Conservation (phyloP, 495 filamentous ascomycete genomes). For the Annulohypoxylon stygium region DNA sequence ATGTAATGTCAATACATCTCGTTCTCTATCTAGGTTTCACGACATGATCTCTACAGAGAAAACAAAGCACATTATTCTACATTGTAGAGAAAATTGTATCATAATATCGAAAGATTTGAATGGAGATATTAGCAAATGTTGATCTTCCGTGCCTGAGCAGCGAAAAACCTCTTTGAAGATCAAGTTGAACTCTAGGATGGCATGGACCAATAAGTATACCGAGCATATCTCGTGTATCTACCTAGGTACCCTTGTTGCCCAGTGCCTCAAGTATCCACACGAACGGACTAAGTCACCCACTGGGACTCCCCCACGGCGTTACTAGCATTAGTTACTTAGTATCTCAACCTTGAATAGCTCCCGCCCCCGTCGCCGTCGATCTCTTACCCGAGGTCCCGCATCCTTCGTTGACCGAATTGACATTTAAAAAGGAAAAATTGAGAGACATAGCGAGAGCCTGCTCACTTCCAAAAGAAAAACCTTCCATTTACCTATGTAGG, state of each 20-base stretch:
- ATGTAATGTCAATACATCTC: not conserved
- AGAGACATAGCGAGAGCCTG: conserved; percentile 10
- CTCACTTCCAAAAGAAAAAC: conserved; percentile 12
- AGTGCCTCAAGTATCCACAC: conserved; percentile 10
- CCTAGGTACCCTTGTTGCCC: conserved; percentile 7
- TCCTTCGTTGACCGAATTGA: conserved; percentile 9
- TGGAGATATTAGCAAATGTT: not conserved
- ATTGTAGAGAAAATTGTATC: not conserved
- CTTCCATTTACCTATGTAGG: conserved; percentile 10
- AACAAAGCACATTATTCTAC: not conserved
- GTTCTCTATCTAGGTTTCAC: conserved; percentile 1
- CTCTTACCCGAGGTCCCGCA: conserved; percentile 34
- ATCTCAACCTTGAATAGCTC: conserved; percentile 27
- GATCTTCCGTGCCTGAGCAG: not conserved
- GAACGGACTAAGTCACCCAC: conserved; percentile 1
- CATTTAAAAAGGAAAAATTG: conserved; percentile 8
- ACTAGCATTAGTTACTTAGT: conserved; percentile 39
- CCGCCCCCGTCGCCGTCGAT: conserved; percentile 36
- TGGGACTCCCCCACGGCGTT: conserved; percentile 37
- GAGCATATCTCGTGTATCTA: not conserved
- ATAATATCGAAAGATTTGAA: not conserved
- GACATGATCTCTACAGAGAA: not conserved
- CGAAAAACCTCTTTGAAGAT: not conserved
- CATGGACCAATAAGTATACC: conserved; percentile 8
- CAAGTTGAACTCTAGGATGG: not conserved